phyloP scores from a whole-genome alignment of 2,329 filamentous ascomycete genomes.

The Penicillium sp. region DNA sequence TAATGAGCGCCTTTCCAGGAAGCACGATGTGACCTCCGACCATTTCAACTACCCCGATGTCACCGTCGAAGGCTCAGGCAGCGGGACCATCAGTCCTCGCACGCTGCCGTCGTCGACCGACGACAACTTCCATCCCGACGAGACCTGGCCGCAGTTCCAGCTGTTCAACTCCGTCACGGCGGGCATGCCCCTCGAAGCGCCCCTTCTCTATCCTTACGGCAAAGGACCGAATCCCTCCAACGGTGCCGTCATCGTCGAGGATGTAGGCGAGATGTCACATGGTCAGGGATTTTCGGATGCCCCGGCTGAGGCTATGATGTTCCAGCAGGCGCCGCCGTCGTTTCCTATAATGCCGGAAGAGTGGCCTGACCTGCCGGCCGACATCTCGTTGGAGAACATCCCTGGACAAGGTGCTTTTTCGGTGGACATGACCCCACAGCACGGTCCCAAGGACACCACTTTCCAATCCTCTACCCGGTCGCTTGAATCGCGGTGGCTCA shows the following conservation, averaged over 20 bases:
- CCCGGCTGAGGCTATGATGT: constrained; percentile 31
- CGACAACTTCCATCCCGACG: constrained; percentile 39
- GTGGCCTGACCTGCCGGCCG: constrained; percentile 26
- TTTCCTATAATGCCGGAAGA: constrained; percentile 31
- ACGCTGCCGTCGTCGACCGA: constrained; percentile 39
- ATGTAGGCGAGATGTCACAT: constrained; percentile 31
- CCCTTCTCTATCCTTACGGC: constrained; percentile 34
- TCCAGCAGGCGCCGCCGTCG: constrained; percentile 30
- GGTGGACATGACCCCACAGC: constrained; percentile 23
- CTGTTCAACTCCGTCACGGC: constrained; percentile 34
- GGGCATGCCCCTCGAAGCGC: constrained; percentile 33
- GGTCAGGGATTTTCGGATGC: constrained; percentile 31
- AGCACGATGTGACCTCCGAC: constrained; percentile 32
- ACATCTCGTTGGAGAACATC: constrained; percentile 17
- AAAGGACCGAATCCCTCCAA: constrained; percentile 28
- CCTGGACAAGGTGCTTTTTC: constrained; percentile 16
- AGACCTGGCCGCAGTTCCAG: constrained; percentile 40
- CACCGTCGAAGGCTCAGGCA: constrained; percentile 30
- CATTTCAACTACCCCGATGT: constrained; percentile 33
- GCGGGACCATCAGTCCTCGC: constrained; percentile 38
- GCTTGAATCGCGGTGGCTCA: constrained; percentile 36
- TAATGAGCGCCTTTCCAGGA: constrained; percentile 23
- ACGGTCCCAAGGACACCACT: constrained; percentile 20
- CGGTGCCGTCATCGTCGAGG: constrained; percentile 38
- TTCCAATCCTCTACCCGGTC: constrained; percentile 30